These are phyloP conservation scores for Cercospora sesami DNA, from an alignment of 2,329 filamentous ascomycete species.

Conservation along the genomic window DNA sequence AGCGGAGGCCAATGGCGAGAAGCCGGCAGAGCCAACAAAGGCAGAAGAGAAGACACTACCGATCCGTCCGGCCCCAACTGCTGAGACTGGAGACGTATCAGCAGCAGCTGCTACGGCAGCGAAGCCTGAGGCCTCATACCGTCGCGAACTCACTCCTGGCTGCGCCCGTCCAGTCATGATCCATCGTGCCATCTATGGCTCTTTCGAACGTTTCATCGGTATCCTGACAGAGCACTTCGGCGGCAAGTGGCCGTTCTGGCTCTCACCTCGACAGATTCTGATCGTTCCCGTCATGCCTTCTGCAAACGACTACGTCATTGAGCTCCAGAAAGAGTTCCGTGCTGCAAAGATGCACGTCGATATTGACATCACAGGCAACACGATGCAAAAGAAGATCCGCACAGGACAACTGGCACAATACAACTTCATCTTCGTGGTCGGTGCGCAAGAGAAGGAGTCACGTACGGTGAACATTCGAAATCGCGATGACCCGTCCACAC, in stretches of 20 bases:
- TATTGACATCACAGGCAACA: slow-evolving; percentile 72
- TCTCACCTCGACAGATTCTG: slow-evolving; percentile 78
- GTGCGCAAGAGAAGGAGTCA: slow-evolving; percentile 60
- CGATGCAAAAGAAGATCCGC: slow-evolving; percentile 86
- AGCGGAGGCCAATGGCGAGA: slow-evolving; percentile 27
- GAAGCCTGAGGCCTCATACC: slow-evolving; percentile 38
- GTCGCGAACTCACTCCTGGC: slow-evolving; percentile 61
- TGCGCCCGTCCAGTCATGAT: slow-evolving; percentile 83
- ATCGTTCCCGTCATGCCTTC: slow-evolving; percentile 75
- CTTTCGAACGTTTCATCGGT: slow-evolving; percentile 68
- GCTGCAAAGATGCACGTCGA: slow-evolving; percentile 67
- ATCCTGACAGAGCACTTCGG: slow-evolving; percentile 82
- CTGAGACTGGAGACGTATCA: slow-evolving; percentile 20
- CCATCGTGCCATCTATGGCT: slow-evolving; percentile 75
- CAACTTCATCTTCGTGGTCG: slow-evolving; percentile 77
- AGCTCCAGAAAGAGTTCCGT: slow-evolving; percentile 69
- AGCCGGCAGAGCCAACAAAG: slow-evolving; percentile 40
- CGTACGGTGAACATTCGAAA: slow-evolving; percentile 65
- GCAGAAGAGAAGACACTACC: slow-evolving; percentile 40
- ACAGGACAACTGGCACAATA: slow-evolving; percentile 78
- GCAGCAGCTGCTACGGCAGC: slow-evolving; percentile 33
- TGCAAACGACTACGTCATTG: slow-evolving; percentile 71
- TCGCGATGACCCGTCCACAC: slow-evolving; percentile 61
- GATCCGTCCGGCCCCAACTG: slow-evolving; percentile 38
- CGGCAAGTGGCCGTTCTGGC: slow-evolving; percentile 88